A percentile compares a stretch with the other conserved stretches of the same genome.
These are phyloP conservation scores for Paralagenidium karlingii DNA, from an alignment of 352 stramenopile species.

Conservation along the genomic window DNA sequence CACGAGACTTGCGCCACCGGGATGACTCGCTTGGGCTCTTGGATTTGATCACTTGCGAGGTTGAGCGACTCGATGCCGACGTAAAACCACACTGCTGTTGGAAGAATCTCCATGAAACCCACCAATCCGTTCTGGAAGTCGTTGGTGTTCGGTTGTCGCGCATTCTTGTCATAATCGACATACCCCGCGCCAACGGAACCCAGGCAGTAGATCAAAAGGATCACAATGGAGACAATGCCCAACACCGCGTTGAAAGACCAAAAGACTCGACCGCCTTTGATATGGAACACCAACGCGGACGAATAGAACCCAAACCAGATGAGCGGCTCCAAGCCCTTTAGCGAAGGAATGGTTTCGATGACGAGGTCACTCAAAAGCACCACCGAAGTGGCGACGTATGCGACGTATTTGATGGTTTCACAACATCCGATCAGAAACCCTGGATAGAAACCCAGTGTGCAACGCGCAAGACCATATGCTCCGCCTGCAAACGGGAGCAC, in stretches of 20 bases:
- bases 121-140: no score
- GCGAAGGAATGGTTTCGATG: conserved; percentile 3
- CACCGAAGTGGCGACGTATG: conserved; percentile 21
- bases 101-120: conserved; percentile 12
- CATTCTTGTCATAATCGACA: no score
- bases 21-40: conserved; percentile 1
- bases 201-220: conserved; percentile 24
- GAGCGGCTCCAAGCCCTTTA: conserved; percentile 9
- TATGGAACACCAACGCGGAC: conserved; percentile 17
- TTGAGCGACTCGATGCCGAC: conserved; percentile 12
- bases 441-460: conserved; percentile 25
- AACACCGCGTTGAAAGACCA: conserved; percentile 26
- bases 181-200: no score
- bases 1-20: conserved; percentile 8
- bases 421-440: conserved; percentile 35
- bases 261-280: conserved; percentile 16
- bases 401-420: conserved; percentile 29
- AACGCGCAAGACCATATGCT: conserved; percentile 22
- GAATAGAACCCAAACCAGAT: conserved; percentile 19
- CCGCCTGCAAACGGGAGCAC: conserved; percentile 28
- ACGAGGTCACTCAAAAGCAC: conserved; percentile 21
- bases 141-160: no score
- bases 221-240: conserved; percentile 12
- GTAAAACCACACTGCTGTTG: conserved; percentile 11
- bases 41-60: conserved; percentile 5